phyloP scores from a whole-genome alignment of 169 alveolate species.

The Plasmodium vivax region DNA sequence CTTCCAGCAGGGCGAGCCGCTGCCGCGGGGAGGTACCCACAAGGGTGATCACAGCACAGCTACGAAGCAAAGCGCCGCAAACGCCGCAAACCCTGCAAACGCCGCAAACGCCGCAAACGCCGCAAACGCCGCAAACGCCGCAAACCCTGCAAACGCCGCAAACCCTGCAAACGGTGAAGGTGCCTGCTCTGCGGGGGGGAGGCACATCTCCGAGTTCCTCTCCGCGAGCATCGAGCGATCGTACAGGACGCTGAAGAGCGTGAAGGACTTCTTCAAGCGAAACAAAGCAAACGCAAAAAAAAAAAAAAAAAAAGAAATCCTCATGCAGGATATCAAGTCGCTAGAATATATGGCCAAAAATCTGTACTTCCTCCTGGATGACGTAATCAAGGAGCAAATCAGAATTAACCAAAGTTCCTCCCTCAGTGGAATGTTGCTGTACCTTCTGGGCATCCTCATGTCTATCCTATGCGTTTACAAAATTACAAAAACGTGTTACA shows the following conservation, averaged over 20 bases:
- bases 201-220: conserved; percentile 13
- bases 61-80: neutral
- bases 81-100: too few relatives aligned
- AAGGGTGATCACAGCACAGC: too few relatives aligned
- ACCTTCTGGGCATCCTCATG: conserved; percentile 51
- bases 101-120: neutral
- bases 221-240: conserved; percentile 26
- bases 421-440: conserved; percentile 33
- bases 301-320: conserved; percentile 23
- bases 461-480: conserved; percentile 46
- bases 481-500: conserved; percentile 54
- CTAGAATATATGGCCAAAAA: conserved; percentile 59
- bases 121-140: neutral
- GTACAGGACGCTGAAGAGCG: conserved; percentile 48
- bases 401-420: conserved; percentile 53
- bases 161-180: too few relatives aligned
- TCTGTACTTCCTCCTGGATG: conserved; percentile 55
- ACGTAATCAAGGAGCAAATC: conserved; percentile 50
- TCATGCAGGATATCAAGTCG: conserved; percentile 54
- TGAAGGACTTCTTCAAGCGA: conserved; percentile 46
- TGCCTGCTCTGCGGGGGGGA: neutral
- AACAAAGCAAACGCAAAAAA: conserved; percentile 10
- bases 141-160: neutral
- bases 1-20: neutral
- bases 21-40: neutral